phyloP scores from a whole-genome alignment of 2,329 filamentous ascomycete species.

The Phaeosphaeriaceae sp. region DNA sequence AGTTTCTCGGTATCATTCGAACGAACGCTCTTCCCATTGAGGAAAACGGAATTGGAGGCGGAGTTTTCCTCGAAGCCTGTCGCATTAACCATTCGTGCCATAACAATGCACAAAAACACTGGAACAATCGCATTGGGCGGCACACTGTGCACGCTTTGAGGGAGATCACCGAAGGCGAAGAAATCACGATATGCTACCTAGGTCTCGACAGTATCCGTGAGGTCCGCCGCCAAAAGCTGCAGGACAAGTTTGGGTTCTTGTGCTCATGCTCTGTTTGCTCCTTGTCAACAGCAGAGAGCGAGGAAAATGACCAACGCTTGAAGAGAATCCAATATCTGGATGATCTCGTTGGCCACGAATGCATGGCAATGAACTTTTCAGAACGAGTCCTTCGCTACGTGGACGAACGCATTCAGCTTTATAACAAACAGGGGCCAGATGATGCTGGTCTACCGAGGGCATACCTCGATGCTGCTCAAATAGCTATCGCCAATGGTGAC shows the following conservation, averaged over 20 bases:
- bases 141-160: too few species aligned
- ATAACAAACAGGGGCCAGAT: constrained; percentile 28
- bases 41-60: too few species aligned
- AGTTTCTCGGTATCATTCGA: too few species aligned
- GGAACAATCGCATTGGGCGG: too few species aligned
- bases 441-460: constrained; percentile 25
- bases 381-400: constrained; percentile 23
- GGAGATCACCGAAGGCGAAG: too few species aligned
- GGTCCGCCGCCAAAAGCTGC: constrained; percentile 1
- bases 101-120: too few species aligned
- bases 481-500: constrained; percentile 40
- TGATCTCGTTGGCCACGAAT: constrained; percentile 25
- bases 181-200: too few species aligned
- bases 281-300: constrained; percentile 38
- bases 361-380: constrained; percentile 13
- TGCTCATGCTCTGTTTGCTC: constrained; percentile 49
- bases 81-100: too few species aligned
- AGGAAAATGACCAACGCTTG: constrained; percentile 40
- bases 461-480: constrained; percentile 34
- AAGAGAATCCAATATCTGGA: constrained; percentile 29
- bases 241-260: constrained; percentile 41
- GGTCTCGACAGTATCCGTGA: neutral
- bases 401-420: constrained; percentile 36
- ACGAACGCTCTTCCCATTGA: too few species aligned
- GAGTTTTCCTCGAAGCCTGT: too few species aligned